phyloP scores from a whole-genome alignment of 306 rosid species.

The Hylodesmum podocarpum region DNA sequence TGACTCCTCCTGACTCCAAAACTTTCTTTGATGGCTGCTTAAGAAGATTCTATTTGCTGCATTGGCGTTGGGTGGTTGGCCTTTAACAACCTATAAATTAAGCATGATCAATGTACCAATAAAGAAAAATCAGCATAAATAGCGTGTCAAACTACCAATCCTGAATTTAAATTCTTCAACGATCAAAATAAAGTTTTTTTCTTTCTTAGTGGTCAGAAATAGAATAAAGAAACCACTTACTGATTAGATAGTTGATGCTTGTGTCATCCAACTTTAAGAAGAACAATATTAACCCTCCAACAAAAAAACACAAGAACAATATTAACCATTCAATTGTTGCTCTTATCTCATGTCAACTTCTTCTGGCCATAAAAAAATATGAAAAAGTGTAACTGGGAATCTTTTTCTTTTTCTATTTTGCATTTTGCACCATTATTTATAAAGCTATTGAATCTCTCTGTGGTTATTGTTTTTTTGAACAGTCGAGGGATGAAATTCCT shows the following conservation, averaged over 20 bases:
- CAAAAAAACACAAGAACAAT: too few relatives aligned
- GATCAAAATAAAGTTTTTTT: neutral
- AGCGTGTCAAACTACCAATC: conserved; percentile 13
- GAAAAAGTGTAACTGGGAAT: neutral
- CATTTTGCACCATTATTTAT: neutral
- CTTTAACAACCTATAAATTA: neutral
- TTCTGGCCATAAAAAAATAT: neutral
- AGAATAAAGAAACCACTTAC: neutral
- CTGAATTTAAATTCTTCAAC: conserved; percentile 6
- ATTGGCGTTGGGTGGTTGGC: neutral
- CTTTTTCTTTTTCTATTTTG: too few relatives aligned
- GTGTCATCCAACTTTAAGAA: neutral
- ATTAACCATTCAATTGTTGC: neutral
- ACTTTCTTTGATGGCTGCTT: neutral
- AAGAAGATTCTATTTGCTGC: neutral
- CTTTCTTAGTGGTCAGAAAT: neutral
- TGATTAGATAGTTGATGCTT: neutral
- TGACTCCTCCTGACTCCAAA: neutral
- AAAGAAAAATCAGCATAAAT: neutral
- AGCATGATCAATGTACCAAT: neutral
- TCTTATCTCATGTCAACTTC: neutral
- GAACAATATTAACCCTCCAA: neutral
- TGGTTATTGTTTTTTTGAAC: neutral
- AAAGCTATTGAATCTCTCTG: neutral
- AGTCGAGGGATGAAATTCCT: neutral